Evolutionary conservation across 2,329 filamentous ascomycete species (phyloP).

Genomic region (Xylariaceae sp.): DNA sequence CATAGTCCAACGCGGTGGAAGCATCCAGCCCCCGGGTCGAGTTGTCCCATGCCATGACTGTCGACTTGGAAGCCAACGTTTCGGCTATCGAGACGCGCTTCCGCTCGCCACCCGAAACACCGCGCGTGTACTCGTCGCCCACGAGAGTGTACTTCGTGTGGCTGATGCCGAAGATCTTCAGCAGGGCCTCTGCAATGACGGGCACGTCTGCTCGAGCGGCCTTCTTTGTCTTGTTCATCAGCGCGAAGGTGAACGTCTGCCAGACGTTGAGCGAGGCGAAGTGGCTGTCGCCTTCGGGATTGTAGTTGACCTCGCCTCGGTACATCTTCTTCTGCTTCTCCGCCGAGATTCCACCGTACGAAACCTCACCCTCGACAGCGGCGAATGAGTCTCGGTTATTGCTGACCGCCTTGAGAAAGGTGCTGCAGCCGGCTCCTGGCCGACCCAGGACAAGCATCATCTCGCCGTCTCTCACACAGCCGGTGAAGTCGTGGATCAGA

Average conservation of each 20-base stretch:
- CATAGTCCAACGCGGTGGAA: constrained; percentile 71
- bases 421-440: constrained; percentile 68
- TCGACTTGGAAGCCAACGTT: constrained; percentile 64
- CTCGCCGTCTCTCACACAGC: constrained; percentile 59
- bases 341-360: constrained; percentile 64
- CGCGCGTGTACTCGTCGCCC: constrained; percentile 64
- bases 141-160: constrained; percentile 70
- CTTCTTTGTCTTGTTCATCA: constrained; percentile 69
- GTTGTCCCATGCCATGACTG: constrained; percentile 74
- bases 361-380: constrained; percentile 59
- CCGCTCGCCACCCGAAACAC: constrained; percentile 72
- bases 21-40: constrained; percentile 73
- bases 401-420: constrained; percentile 67
- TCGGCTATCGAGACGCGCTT: constrained; percentile 77
- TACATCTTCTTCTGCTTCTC: constrained; percentile 61
- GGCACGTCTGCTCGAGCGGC: constrained; percentile 56
- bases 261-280: constrained; percentile 68
- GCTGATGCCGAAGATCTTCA: constrained; percentile 72
- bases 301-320: constrained; percentile 71
- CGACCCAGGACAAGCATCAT: constrained; percentile 64
- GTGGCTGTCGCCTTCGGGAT: constrained; percentile 69
- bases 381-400: constrained; percentile 62
- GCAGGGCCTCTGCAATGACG: constrained; percentile 59
- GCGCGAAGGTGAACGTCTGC: constrained; percentile 68
- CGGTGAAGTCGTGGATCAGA: constrained; percentile 60